A percentile compares a stretch with the other conserved stretches of the same genome.
These are phyloP conservation scores for Gillenia trifoliata DNA, from an alignment of 306 rosid genomes.

Conservation along the genomic window DNA sequence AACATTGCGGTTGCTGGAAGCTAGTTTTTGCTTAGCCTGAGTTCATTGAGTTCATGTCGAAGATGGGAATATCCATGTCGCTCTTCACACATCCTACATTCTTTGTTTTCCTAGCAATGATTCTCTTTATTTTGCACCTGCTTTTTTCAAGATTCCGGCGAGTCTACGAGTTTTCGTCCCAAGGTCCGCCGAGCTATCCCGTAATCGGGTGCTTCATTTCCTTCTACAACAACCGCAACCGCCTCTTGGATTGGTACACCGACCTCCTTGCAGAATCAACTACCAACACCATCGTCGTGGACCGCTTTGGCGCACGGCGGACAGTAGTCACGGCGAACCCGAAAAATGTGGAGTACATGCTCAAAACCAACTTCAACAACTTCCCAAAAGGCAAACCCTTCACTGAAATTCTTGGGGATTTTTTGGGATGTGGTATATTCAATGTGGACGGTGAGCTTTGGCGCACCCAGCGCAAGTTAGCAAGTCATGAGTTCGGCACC, in stretches of 20 bases:
- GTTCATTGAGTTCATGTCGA: constrained; percentile 1
- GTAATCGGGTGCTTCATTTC: constrained; percentile 64
- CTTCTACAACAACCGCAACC: constrained; percentile 55
- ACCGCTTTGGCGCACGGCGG: constrained; percentile 57
- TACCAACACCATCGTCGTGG: constrained; percentile 54
- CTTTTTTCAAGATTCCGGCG: constrained; percentile 30
- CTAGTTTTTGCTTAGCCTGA: neutral
- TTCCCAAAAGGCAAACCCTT: constrained; percentile 89
- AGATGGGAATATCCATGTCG: constrained; percentile 32
- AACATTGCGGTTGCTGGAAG: neutral
- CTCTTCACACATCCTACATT: constrained; percentile 25
- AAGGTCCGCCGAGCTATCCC: constrained; percentile 60
- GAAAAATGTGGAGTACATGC: constrained; percentile 66
- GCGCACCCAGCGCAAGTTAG: constrained; percentile 58
- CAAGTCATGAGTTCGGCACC: constrained; percentile 63
- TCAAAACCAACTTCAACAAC: constrained; percentile 73
- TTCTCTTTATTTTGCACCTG: constrained; percentile 16
- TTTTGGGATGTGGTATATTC: constrained; percentile 81
- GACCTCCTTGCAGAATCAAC: constrained; percentile 52
- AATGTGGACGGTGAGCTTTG: constrained; percentile 75
- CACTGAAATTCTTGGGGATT: constrained; percentile 72
- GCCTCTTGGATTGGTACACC: constrained; percentile 74
- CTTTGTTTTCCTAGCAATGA: constrained; percentile 28
- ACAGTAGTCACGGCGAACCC: constrained; percentile 76
- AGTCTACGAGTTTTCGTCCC: constrained; percentile 4